Evolutionary conservation across 1,139 yeast genomes (phyloP), one percentile per base, ranked within the genome.

Genomic region (Entelexis paramagnoliae): DNA sequence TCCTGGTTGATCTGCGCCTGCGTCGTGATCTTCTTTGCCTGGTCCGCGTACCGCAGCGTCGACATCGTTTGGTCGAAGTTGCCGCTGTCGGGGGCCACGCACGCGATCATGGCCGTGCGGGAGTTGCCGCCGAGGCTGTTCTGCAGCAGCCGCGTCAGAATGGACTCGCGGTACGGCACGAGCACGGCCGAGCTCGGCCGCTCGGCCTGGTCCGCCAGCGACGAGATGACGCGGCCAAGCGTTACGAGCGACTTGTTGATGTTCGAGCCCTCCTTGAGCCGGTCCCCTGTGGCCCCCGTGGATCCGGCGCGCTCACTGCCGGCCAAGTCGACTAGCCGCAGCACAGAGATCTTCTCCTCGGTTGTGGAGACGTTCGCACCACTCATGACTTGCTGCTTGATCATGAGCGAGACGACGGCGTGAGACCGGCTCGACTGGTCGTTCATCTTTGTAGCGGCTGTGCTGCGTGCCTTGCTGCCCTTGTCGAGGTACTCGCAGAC

Each of bases 71-170:
- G 94, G 22, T 83, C 91, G 61, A 77, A 78, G 62, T 81, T 87
- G 14, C 83, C 72, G 0, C 94, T 89, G 0, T 89, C 60, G 0
- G 96, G 96, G 5, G 94, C 82, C 4, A 89, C 78, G 67, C 96
- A 89, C 1, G 88, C 96, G 60, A 89, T 86, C 96, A 89, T 89
- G 5, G 87, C 91, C 0, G 97, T 89, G 66, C 86, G 85, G 67
- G 96, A 89, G 64, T 88, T 88, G 0, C 96, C 96, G 4, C 96
- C 96, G n/a, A 89, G 71, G 0, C 95, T 86, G 63, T 87, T 86
- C 64, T 80, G 81, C 53, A 84, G 70, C 4, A 84, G 67, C 76
- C 87, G 82, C 0, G 94, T 84, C 52, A 84, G 68, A 0, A 73
- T 72, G 0, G 91, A 83, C 58, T 84, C 94, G 54, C 94, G 71